Conservation (phyloP, 2,329 filamentous ascomycete species). For the Clarireedia hainanense region DNA sequence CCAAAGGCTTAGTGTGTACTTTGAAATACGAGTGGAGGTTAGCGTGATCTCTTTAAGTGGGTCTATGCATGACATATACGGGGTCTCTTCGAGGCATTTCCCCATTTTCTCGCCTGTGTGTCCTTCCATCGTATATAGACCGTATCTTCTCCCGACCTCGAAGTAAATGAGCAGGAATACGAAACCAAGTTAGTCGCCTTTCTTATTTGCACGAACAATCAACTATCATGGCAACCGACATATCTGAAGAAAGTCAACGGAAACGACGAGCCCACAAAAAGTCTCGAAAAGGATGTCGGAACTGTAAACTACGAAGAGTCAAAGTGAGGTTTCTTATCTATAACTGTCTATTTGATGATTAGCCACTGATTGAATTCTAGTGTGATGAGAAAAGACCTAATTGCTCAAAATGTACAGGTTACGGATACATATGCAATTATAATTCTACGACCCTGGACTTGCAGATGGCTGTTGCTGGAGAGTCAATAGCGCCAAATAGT, state of each 20-base stretch:
- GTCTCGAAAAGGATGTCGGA: conserved; percentile 46
- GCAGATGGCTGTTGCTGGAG: conserved; percentile 19
- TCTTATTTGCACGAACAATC: not conserved
- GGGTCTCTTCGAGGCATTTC: not conserved
- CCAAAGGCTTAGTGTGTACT: not conserved
- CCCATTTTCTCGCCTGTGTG: not conserved
- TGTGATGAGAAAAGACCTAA: conserved; percentile 46
- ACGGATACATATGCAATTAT: conserved; percentile 43
- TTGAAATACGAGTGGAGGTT: conserved; percentile 2
- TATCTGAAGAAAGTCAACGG: not conserved
- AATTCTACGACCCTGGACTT: conserved; percentile 28
- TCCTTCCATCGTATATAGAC: not conserved
- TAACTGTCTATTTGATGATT: not conserved
- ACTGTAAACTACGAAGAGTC: conserved; percentile 47
- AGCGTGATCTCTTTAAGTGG: not conserved
- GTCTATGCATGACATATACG: not conserved
- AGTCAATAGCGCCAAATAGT: not conserved
- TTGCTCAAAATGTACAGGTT: conserved; percentile 41
- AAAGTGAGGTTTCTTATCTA: conserved; percentile 35
- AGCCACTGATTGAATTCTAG: conserved; percentile 26
- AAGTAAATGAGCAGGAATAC: too few species aligned
- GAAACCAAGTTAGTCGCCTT: too few species aligned
- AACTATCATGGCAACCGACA: not conserved
- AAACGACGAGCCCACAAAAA: conserved; percentile 38
- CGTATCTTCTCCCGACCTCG: too few species aligned